Conservation (phyloP, 495 filamentous ascomycete genomes). For the Aspergillus bridgeri region DNA sequence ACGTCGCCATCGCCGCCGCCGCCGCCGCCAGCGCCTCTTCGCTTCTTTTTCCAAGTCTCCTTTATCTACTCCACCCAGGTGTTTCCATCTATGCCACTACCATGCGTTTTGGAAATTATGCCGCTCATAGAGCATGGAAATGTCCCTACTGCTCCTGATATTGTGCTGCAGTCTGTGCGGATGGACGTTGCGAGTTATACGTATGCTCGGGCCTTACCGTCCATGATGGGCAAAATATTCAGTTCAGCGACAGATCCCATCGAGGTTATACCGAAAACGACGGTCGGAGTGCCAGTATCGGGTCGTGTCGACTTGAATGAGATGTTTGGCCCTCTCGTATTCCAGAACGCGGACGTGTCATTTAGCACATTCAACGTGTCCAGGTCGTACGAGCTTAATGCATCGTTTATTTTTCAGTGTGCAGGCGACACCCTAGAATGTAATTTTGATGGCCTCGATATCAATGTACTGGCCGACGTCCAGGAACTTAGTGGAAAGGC, state of each 20-base stretch:
- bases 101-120: constrained; percentile 4
- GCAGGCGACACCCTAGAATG: constrained; percentile 11
- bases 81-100: constrained; percentile 4
- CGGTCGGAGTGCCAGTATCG: constrained; percentile 9
- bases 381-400: constrained; percentile 7
- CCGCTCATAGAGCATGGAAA: constrained; percentile 8
- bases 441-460: constrained; percentile 1
- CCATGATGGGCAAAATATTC: constrained; percentile 11
- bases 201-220: constrained; percentile 9
- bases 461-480: background rate
- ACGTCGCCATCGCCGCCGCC: constrained; percentile 7
- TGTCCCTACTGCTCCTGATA: constrained; percentile 6
- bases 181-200: constrained; percentile 11
- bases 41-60: constrained; percentile 12
- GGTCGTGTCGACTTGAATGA: constrained; percentile 5
- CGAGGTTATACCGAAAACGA: constrained; percentile 9
- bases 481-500: background rate
- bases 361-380: constrained; percentile 15
- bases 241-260: constrained; percentile 10
- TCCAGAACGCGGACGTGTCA: constrained; percentile 12
- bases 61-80: constrained; percentile 10
- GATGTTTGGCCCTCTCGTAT: constrained; percentile 9
- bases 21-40: constrained; percentile 3
- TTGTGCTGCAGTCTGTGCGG: constrained; percentile 8
- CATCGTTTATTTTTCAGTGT: constrained; percentile 10